Conservation (phyloP, 805 yeast species). For the Candida tallmaniae region DNA sequence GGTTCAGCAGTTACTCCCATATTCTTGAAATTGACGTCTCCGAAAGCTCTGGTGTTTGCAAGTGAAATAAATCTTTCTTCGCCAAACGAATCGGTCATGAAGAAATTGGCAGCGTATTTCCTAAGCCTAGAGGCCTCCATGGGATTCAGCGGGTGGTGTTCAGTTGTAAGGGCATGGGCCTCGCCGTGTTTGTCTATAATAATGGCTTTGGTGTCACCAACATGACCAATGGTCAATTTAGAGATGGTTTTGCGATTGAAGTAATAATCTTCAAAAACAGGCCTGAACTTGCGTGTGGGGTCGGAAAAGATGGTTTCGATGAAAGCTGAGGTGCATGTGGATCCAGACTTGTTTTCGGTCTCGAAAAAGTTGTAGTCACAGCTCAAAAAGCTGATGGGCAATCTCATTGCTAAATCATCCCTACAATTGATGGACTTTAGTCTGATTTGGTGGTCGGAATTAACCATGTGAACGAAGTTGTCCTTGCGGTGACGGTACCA, state of each 20-base stretch:
- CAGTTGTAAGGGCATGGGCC: slow-evolving; percentile 71
- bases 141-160: slow-evolving; percentile 86
- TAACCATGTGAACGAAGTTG: slow-evolving; percentile 23
- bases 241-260: slow-evolving; percentile 66
- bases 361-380: slow-evolving; percentile 61
- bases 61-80: slow-evolving; percentile 77
- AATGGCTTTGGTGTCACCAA: slow-evolving; percentile 88
- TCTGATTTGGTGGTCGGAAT: slow-evolving; percentile 14
- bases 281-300: slow-evolving; percentile 21
- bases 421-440: slow-evolving; percentile 10
- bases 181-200: slow-evolving; percentile 77
- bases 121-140: slow-evolving; percentile 70
- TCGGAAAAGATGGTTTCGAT: slow-evolving; percentile 45
- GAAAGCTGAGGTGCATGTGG: slow-evolving; percentile 67
- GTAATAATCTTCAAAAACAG: slow-evolving; percentile 39
- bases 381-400: slow-evolving; percentile 60
- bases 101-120: slow-evolving; percentile 53
- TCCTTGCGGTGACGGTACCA: slow-evolving; percentile 50
- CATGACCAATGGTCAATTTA: slow-evolving; percentile 75
- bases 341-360: slow-evolving; percentile 47
- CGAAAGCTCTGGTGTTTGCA: slow-evolving; percentile 93
- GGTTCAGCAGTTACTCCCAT: slow-evolving; percentile 93
- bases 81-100: slow-evolving; percentile 88
- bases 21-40: slow-evolving; percentile 76
- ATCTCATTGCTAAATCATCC: slow-evolving; percentile 58